Conservation (phyloP, 176 grass and related monocot genomes). For the barley (Hordeum vulgare) region MorexV3_pseudomolecules_assembly NC_058523.1:19690067-19690566, state of each 20-base stretch:
- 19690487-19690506: no score
- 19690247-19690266: no score
- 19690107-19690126: background rate
- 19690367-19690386: background rate
- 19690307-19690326: no score
- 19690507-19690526: no score
- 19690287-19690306: no score
- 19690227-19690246: no score
- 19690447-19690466: background rate
- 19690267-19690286: no score
- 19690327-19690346: background rate
- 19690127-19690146: background rate
- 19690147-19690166: constrained; percentile 62
- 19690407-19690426: background rate
- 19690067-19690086: constrained; percentile 66
- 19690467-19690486: background rate
- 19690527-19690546: background rate
- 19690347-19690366: background rate
- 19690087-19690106: constrained; percentile 77
- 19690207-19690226: constrained; percentile 55
- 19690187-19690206: constrained; percentile 56
- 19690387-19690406: background rate
- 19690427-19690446: no score
- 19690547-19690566: no score
- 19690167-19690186: constrained; percentile 54